Evolutionary conservation across 2,329 filamentous ascomycete species (phyloP).

Genomic region (Escovopsis sp.): DNA sequence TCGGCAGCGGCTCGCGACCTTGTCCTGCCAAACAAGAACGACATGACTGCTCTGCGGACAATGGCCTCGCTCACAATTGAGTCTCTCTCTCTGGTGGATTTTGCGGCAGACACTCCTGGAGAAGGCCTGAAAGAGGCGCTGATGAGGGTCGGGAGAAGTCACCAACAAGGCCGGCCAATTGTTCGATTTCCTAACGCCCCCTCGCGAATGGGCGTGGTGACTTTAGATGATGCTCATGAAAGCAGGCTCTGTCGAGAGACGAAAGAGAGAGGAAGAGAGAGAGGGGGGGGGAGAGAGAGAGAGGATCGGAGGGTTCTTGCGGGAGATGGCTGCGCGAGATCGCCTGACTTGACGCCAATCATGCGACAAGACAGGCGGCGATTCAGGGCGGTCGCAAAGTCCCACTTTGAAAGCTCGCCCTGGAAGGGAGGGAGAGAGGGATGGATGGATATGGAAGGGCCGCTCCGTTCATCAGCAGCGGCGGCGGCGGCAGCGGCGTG

Average conservation of each 20-base stretch:
- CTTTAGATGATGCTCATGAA: background rate
- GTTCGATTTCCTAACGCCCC: background rate
- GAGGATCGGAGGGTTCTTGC: too few species aligned
- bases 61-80: too few species aligned
- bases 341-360: background rate
- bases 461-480: too few species aligned
- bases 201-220: background rate
- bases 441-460: too few species aligned
- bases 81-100: too few species aligned
- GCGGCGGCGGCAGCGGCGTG: too few species aligned
- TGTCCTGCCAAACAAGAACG: slow-evolving; percentile 40
- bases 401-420: background rate
- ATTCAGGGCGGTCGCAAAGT: background rate
- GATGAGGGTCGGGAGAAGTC: background rate
- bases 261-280: too few species aligned
- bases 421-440: too few species aligned
- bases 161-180: background rate
- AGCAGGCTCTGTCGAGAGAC: background rate
- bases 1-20: slow-evolving; percentile 36
- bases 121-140: too few species aligned
- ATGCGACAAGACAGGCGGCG: background rate
- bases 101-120: too few species aligned
- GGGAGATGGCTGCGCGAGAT: background rate
- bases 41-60: slow-evolving; percentile 21
- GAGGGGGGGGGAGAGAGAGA: too few species aligned